Base-by-base conservation (phyloP, 805 yeast genomes). In the Trichomonascus vanleenenianus region DNA sequence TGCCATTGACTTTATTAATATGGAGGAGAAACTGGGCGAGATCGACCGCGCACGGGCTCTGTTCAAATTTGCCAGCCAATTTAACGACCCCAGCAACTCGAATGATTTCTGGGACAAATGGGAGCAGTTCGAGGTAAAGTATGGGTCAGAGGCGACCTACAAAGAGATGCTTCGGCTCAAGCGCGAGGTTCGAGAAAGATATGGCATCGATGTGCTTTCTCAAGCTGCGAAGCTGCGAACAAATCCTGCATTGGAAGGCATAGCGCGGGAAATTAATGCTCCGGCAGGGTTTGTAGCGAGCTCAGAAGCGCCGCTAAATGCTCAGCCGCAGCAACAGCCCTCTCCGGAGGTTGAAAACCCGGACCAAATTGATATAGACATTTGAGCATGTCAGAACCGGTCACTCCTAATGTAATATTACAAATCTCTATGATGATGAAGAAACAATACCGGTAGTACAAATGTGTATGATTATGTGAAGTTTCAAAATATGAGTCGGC, bases 111-210 rank as follows among this genome's bases (percentile, higher is more conserved):
- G 95, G 95, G 64, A 64, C 1, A 61, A 63, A 25, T 89, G 95
- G 95, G 80, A 80, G 44, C 58, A 67, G 9, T 86, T 88, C 60
- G 97, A 89, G 58, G 59, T 84, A 30, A 69, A 74, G 11, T 53
- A 76, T 59, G 97, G 97, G 3, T 66, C 74, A 48, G 93, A 84
- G 56, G 72, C 70, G 2, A 75, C 83, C 0, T 87, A 75, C 60
- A 86, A 83, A 54, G 82, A 79, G 16, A 81, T 88, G 89, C 60
- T 86, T 19, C 65, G 81, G 39, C 66, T 68, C 50, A 83, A 79
- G 57, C 70, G 86, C 50, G 57, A 64, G 12, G 61, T 69, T n/a
- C 52, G 50, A 38, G 62, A 56, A 16, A 57, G 58, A 46, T 45
- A 40, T 47, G 42, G 49, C 39, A 47, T 45, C 9, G 52, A 45